These are phyloP conservation scores for Neocucurbitaria cava DNA, from an alignment of 2,329 filamentous ascomycete species.

Conservation along the genomic window DNA sequence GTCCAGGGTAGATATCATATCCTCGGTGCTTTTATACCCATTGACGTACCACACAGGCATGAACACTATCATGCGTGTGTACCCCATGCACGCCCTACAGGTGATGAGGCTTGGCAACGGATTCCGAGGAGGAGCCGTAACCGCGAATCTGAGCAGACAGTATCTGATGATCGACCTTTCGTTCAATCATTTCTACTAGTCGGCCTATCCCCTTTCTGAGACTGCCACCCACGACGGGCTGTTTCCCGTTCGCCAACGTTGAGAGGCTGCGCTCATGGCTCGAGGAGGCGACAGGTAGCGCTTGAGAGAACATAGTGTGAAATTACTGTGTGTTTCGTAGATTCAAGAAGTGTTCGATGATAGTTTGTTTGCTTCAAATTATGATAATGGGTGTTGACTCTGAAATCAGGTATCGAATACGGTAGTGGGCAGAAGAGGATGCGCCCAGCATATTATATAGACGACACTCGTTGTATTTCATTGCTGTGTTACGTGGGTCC, in stretches of 20 bases:
- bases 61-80: background rate
- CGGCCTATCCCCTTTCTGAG: constrained; percentile 17
- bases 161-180: constrained; percentile 20
- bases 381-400: background rate
- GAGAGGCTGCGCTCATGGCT: background rate
- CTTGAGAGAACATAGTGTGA: background rate
- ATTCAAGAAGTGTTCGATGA: background rate
- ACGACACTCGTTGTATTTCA: no score
- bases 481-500: background rate
- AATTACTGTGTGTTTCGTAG: background rate
- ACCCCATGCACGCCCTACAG: background rate
- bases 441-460: background rate
- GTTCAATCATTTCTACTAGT: constrained; percentile 11
- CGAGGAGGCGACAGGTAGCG: background rate
- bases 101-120: constrained; percentile 3
- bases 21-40: background rate
- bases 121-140: constrained; percentile 3
- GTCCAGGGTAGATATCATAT: background rate
- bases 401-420: background rate
- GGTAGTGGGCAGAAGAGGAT: background rate
- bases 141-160: constrained; percentile 16
- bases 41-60: background rate
- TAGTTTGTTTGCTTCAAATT: background rate
- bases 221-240: background rate
- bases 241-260: background rate